These are phyloP conservation scores for Phaseolus lunatus DNA, from an alignment of 306 rosid species.

Conservation along the genomic window DNA sequence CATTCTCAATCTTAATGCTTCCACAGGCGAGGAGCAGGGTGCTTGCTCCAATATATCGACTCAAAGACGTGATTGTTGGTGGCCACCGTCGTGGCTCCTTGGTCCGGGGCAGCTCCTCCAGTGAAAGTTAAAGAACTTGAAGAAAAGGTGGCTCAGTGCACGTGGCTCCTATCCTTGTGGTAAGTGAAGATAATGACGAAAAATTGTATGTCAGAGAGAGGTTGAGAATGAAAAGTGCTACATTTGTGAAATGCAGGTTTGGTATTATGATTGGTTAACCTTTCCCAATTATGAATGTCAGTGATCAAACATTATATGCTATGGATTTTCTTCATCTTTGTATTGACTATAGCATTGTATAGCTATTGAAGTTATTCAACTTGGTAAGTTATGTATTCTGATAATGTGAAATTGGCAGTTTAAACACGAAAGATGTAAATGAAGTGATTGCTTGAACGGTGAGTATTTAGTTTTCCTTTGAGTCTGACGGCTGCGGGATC, in stretches of 20 bases:
- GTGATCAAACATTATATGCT: constrained; percentile 48
- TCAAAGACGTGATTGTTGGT: constrained; percentile 83
- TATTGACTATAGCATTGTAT: constrained; percentile 48
- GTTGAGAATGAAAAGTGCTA: constrained; percentile 25
- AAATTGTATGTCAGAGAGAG: constrained; percentile 49
- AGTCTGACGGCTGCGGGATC: background rate
- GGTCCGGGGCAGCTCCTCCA: constrained; percentile 63
- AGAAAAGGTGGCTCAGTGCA: constrained; percentile 24
- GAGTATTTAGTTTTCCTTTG: constrained; percentile 17
- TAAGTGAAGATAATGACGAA: constrained; percentile 72
- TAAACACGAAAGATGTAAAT: constrained; percentile 50
- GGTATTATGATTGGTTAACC: constrained; percentile 48
- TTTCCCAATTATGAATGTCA: constrained; percentile 43
- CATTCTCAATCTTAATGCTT: background rate
- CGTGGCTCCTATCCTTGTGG: constrained; percentile 13
- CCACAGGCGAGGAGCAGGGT: constrained; percentile 69
- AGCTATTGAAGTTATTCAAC: constrained; percentile 45
- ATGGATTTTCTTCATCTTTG: constrained; percentile 39
- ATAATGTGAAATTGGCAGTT: constrained; percentile 47
- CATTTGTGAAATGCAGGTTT: constrained; percentile 42
- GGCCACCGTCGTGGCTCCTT: constrained; percentile 77
- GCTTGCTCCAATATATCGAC: constrained; percentile 75
- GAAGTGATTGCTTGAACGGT: constrained; percentile 35
- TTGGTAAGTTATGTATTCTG: constrained; percentile 43
- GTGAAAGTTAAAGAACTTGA: constrained; percentile 29